A percentile compares a stretch with the other conserved stretches of the same genome.
These are phyloP conservation scores for Fusarium anthophilum DNA, from an alignment of 2,329 filamentous ascomycete species.

Conservation along the genomic window DNA sequence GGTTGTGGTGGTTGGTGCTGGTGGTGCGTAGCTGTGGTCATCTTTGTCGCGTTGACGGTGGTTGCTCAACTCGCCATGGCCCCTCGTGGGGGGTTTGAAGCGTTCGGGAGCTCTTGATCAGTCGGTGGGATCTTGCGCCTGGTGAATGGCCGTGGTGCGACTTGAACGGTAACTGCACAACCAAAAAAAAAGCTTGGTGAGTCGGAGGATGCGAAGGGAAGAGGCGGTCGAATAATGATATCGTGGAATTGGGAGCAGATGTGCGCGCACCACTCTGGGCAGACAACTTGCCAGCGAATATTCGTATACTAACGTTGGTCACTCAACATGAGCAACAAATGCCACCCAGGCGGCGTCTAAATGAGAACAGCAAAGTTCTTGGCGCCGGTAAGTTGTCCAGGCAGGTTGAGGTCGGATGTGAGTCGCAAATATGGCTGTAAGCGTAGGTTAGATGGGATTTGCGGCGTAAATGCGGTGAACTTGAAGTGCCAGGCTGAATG, in stretches of 20 bases:
- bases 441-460: conserved; percentile 21
- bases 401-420: background rate
- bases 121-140: conserved; percentile 21
- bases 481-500: conserved; percentile 16
- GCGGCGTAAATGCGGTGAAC: conserved; percentile 30
- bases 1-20: conserved; percentile 44
- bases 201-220: background rate
- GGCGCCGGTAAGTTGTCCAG: background rate
- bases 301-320: conserved; percentile 7
- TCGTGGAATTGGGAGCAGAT: background rate
- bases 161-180: background rate
- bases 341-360: background rate
- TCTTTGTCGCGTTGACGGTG: conserved; percentile 43
- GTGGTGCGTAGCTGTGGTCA: conserved; percentile 49
- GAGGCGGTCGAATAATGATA: background rate
- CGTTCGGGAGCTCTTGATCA: conserved; percentile 22
- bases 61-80: conserved; percentile 49
- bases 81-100: conserved; percentile 31
- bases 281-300: conserved; percentile 2
- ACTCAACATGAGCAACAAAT: conserved; percentile 5
- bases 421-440: conserved; percentile 20
- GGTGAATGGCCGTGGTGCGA: background rate
- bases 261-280: background rate
- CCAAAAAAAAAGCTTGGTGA: background rate
- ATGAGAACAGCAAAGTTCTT: background rate